These are phyloP conservation scores for Truncatella angustata DNA, from an alignment of 2,329 filamentous ascomycete genomes.

Conservation along the genomic window DNA sequence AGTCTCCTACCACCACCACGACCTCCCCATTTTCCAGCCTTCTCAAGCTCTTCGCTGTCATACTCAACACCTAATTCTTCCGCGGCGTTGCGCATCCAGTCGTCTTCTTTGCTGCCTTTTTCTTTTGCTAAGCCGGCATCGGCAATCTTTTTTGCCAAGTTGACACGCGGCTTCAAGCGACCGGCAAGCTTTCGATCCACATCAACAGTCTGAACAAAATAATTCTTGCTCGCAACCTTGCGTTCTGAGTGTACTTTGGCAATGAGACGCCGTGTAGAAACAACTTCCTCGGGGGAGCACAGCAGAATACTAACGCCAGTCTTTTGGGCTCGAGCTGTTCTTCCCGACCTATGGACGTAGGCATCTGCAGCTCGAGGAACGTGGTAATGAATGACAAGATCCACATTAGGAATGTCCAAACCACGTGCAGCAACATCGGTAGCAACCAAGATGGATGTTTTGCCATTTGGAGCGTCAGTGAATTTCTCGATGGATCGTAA, in stretches of 20 bases:
- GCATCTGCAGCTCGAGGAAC: slow-evolving; percentile 87
- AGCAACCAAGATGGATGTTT: slow-evolving; percentile 72
- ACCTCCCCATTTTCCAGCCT: slow-evolving; percentile 59
- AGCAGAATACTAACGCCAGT: slow-evolving; percentile 82
- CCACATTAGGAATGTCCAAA: slow-evolving; percentile 86
- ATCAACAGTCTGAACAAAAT: slow-evolving; percentile 77
- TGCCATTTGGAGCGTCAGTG: slow-evolving; percentile 56
- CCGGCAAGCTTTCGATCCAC: slow-evolving; percentile 77
- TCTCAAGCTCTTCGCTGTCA: slow-evolving; percentile 81
- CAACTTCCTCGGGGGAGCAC: slow-evolving; percentile 87
- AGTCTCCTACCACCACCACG: slow-evolving; percentile 71
- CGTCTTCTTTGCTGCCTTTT: slow-evolving; percentile 78
- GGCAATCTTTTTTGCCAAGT: slow-evolving; percentile 81
- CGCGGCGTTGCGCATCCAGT: slow-evolving; percentile 79
- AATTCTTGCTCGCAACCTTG: slow-evolving; percentile 49
- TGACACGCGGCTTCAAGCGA: slow-evolving; percentile 73
- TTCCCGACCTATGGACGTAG: slow-evolving; percentile 93
- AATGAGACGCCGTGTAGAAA: slow-evolving; percentile 77
- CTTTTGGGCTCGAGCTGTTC: slow-evolving; percentile 80
- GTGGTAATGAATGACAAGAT: slow-evolving; percentile 93
- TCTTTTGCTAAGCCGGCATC: slow-evolving; percentile 84
- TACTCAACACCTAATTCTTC: slow-evolving; percentile 94
- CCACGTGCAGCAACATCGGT: slow-evolving; percentile 93
- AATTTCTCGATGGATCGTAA: slow-evolving; percentile 92
- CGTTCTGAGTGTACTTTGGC: slow-evolving; percentile 77